phyloP scores from a whole-genome alignment of 805 yeast genomes.

The Wickerhamomyces canadensis region DNA sequence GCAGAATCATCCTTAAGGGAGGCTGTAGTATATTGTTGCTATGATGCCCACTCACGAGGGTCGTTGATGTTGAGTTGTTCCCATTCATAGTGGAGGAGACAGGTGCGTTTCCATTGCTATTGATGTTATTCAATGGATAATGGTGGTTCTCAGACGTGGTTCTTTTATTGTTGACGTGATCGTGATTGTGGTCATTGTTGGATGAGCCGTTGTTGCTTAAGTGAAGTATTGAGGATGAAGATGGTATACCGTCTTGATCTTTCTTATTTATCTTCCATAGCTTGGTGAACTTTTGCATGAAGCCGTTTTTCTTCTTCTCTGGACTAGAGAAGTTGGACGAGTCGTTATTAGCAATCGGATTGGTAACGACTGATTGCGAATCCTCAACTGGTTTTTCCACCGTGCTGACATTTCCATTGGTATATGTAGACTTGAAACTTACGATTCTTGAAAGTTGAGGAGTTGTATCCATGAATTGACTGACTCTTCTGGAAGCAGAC shows the following conservation, averaged over 20 bases:
- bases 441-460: slow-evolving; percentile 25
- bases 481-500: slow-evolving; percentile 23
- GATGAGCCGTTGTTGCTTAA: neutral
- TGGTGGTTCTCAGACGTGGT: neutral
- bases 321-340: slow-evolving; percentile 14
- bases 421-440: slow-evolving; percentile 18
- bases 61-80: neutral
- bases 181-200: neutral
- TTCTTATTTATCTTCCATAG: slow-evolving; percentile 26
- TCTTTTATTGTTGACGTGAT: neutral
- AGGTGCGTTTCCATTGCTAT: neutral
- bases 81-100: neutral
- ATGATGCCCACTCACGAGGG: neutral
- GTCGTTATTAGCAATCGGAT: neutral
- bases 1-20: slow-evolving; percentile 3
- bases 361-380: neutral
- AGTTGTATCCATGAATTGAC: slow-evolving; percentile 22
- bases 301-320: slow-evolving; percentile 24
- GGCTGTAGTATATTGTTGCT: neutral
- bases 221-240: neutral
- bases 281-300: slow-evolving; percentile 28
- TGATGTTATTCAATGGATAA: neutral
- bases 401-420: neutral
- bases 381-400: neutral
- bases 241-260: slow-evolving; percentile 4